A percentile compares a stretch with the other conserved stretches of the same genome.
phyloP scores from a whole-genome alignment of 148 eudicot genomes.

The Silene uniflora region DNA sequence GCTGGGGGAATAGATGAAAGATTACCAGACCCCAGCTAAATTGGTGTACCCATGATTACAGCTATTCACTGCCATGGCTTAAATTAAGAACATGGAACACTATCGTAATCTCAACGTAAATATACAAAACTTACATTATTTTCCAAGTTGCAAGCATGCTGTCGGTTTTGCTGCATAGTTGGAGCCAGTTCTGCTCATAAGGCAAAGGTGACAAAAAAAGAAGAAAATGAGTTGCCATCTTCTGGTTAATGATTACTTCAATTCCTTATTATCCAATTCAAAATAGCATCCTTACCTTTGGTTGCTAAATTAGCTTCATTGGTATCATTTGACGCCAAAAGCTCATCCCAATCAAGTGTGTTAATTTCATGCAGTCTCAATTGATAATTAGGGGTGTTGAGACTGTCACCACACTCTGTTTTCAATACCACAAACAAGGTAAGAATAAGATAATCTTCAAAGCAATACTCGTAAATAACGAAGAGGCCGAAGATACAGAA shows the following conservation, averaged over 20 bases:
- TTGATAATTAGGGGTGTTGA: slow-evolving; percentile 48
- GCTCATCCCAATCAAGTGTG: slow-evolving; percentile 97
- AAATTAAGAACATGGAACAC: background rate
- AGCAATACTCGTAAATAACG: background rate
- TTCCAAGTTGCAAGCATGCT: slow-evolving; percentile 32
- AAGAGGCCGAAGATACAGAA: background rate
- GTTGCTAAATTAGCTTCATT: slow-evolving; percentile 32
- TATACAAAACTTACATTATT: slow-evolving; percentile 49
- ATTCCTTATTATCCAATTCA: background rate
- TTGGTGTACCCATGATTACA: background rate
- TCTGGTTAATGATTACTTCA: background rate
- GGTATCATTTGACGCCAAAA: slow-evolving; percentile 61
- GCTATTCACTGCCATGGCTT: background rate
- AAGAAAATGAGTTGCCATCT: slow-evolving; percentile 7
- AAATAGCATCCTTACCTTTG: slow-evolving; percentile 41
- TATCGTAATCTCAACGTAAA: slow-evolving; percentile 5
- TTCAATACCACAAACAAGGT: slow-evolving; percentile 9
- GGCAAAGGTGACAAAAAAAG: background rate
- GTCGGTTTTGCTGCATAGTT: slow-evolving; percentile 40
- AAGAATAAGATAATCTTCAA: slow-evolving; percentile 1
- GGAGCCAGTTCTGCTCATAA: slow-evolving; percentile 36
- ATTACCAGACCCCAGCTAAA: background rate
- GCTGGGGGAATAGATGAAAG: slow-evolving; percentile 1
- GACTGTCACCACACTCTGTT: slow-evolving; percentile 45
- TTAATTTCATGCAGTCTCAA: slow-evolving; percentile 82